Conservation (phyloP, 768 basidiomycete species). For the Floccularia luteovirens region DNA sequence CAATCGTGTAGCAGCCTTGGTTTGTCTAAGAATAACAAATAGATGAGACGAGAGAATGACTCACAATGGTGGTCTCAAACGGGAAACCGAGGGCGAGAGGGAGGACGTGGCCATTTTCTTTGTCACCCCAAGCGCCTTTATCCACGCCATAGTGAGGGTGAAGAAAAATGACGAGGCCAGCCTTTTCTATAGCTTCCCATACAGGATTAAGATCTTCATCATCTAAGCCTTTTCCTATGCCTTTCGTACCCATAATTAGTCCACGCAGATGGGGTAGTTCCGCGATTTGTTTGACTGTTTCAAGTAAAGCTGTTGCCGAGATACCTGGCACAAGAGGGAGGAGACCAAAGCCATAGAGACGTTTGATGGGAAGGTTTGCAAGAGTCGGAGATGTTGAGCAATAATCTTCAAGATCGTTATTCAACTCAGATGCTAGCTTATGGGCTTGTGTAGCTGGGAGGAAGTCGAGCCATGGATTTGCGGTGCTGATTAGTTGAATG, state of each 20-base stretch:
- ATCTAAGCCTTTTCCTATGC: slow-evolving; percentile 75
- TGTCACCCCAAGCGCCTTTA: slow-evolving; percentile 64
- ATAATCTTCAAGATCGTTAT: slow-evolving; percentile 71
- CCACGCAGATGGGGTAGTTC: slow-evolving; percentile 58
- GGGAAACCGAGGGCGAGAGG: slow-evolving; percentile 86
- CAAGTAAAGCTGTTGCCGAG: slow-evolving; percentile 45
- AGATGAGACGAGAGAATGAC: slow-evolving; percentile 16
- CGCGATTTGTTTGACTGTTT: slow-evolving; percentile 60
- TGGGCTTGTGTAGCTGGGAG: slow-evolving; percentile 62
- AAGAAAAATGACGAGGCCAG: slow-evolving; percentile 71
- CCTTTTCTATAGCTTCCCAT: slow-evolving; percentile 69
- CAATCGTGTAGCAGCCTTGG: slow-evolving; percentile 64
- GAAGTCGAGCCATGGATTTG: slow-evolving; percentile 92
- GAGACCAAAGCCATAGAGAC: slow-evolving; percentile 79
- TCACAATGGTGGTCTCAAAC: slow-evolving; percentile 81
- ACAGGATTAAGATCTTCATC: slow-evolving; percentile 72
- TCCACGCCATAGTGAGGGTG: slow-evolving; percentile 87
- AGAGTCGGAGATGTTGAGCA: slow-evolving; percentile 58
- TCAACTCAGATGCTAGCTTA: slow-evolving; percentile 60
- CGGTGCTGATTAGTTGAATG: slow-evolving; percentile 40
- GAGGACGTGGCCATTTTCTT: slow-evolving; percentile 80
- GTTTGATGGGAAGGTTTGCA: slow-evolving; percentile 32
- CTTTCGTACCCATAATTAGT: slow-evolving; percentile 77
- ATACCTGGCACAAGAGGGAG: slow-evolving; percentile 74
- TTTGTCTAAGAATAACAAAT: slow-evolving; percentile 5